Conservation (phyloP, 2,329 filamentous ascomycete species). For the Ophiosphaerella korrae region DNA sequence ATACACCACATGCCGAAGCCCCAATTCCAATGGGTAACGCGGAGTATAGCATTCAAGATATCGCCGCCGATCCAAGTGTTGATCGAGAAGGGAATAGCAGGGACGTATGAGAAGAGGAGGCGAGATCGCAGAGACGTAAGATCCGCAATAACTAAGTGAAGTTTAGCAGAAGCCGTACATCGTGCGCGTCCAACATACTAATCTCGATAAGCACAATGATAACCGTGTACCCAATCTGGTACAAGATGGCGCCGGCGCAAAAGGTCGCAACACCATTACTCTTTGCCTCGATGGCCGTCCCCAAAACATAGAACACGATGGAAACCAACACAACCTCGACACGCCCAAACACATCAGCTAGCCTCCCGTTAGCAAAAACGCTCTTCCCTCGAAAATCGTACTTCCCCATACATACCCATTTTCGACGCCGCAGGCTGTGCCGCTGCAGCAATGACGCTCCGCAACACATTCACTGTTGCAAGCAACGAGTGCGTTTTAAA, state of each 20-base stretch:
- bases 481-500: conserved; percentile 60
- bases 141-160: conserved; percentile 59
- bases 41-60: conserved; percentile 58
- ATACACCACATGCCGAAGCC: conserved; percentile 65
- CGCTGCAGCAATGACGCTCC: conserved; percentile 64
- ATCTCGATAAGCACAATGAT: conserved; percentile 67
- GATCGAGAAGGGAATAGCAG: conserved; percentile 38
- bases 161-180: background rate
- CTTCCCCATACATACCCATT: conserved; percentile 7
- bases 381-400: background rate
- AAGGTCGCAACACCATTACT: conserved; percentile 58
- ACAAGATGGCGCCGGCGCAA: conserved; percentile 49
- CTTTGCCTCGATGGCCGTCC: conserved; percentile 61
- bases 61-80: conserved; percentile 69
- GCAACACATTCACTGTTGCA: conserved; percentile 62
- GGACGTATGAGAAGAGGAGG: conserved; percentile 67
- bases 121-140: conserved; percentile 67
- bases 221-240: conserved; percentile 60
- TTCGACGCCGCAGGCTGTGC: conserved; percentile 40
- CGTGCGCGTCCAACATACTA: conserved; percentile 17
- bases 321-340: conserved; percentile 63
- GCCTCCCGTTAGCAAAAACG: background rate
- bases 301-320: conserved; percentile 61
- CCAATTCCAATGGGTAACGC: conserved; percentile 62
- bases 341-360: conserved; percentile 64